These are phyloP conservation scores for Onygenales sp. DNA, from an alignment of 2,329 filamentous ascomycete genomes.

Conservation along the genomic window DNA sequence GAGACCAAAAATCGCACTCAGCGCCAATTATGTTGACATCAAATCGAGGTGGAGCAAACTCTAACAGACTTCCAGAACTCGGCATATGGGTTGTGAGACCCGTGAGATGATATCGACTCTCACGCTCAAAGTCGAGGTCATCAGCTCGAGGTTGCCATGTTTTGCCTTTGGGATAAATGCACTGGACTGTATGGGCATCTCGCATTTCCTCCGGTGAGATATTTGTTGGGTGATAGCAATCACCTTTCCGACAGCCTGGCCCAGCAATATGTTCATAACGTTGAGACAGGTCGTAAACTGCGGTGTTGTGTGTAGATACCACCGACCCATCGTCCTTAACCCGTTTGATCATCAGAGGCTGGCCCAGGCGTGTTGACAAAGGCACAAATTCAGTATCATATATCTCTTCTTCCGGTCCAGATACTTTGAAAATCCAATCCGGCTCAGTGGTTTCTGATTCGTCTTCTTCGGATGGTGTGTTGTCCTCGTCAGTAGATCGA, in stretches of 20 bases:
- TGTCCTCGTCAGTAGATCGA: neutral
- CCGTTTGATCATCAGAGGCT: neutral
- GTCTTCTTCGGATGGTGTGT: neutral
- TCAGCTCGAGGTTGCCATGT: constrained; percentile 1
- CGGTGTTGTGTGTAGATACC: neutral
- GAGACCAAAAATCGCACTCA: neutral
- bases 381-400: neutral
- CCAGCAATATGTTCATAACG: constrained; percentile 5
- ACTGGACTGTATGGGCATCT: constrained; percentile 5
- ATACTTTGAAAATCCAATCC: neutral
- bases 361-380: neutral
- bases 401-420: neutral
- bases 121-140: constrained; percentile 1
- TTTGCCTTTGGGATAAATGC: neutral
- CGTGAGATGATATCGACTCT: neutral
- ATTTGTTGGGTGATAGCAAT: constrained; percentile 1
- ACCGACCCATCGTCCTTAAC: too few relatives aligned
- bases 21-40: neutral
- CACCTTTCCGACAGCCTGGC: neutral
- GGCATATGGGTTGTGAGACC: neutral
- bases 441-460: neutral
- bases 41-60: neutral
- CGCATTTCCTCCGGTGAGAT: constrained; percentile 6
- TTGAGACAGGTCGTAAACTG: neutral
- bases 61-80: neutral